Evolutionary conservation across 2,329 filamentous ascomycete genomes (phyloP).

Genomic region (Penicillium polonicum): DNA sequence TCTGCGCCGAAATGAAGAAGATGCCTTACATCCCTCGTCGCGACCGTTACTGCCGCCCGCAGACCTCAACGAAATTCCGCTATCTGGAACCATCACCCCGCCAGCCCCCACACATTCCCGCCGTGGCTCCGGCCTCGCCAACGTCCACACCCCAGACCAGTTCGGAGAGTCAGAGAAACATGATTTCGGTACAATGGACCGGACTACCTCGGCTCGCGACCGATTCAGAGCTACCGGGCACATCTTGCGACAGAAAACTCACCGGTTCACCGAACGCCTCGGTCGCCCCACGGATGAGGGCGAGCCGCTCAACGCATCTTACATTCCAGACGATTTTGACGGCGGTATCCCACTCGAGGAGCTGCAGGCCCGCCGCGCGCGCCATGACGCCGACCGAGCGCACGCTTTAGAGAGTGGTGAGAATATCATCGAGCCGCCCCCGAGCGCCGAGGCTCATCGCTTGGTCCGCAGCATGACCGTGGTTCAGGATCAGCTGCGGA

Average conservation of each 20-base stretch:
- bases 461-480: slow-evolving; percentile 39
- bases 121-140: slow-evolving; percentile 12
- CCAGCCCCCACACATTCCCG: slow-evolving; percentile 24
- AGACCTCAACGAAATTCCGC: slow-evolving; percentile 14
- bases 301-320: slow-evolving; percentile 29
- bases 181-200: slow-evolving; percentile 8
- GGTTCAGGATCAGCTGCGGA: slow-evolving; percentile 23
- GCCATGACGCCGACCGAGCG: slow-evolving; percentile 16
- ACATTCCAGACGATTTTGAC: slow-evolving; percentile 34
- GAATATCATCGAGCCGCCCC: slow-evolving; percentile 19
- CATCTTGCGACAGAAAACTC: slow-evolving; percentile 32
- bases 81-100: slow-evolving; percentile 25
- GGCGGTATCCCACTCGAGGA: slow-evolving; percentile 24
- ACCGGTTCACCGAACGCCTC: slow-evolving; percentile 29
- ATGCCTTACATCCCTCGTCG: slow-evolving; percentile 6
- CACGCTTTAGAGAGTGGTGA: slow-evolving; percentile 21
- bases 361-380: slow-evolving; percentile 22
- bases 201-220: slow-evolving; percentile 21
- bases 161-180: slow-evolving; percentile 16
- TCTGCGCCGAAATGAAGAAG: slow-evolving; percentile 1
- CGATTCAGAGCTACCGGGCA: slow-evolving; percentile 32
- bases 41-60: slow-evolving; percentile 17
- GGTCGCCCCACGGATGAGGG: slow-evolving; percentile 35
- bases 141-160: slow-evolving; percentile 10
- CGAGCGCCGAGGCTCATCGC: slow-evolving; percentile 39